phyloP scores from a whole-genome alignment of 345 rosid species.

The Salix brachista region DNA sequence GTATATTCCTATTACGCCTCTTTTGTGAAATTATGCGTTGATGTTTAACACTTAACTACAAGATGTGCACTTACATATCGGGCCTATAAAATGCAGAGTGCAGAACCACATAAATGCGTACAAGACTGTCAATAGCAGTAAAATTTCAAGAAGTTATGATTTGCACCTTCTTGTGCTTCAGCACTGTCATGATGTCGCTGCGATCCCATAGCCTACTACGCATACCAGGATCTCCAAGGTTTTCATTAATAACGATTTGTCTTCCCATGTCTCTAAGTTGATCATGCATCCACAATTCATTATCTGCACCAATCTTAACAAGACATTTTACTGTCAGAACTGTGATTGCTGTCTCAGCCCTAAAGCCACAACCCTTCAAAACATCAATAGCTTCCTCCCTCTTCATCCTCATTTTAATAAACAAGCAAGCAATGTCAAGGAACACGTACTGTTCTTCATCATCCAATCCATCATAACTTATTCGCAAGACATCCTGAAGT shows the following conservation, averaged over 20 bases:
- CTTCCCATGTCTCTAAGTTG: slow-evolving; percentile 76
- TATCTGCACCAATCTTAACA: slow-evolving; percentile 29
- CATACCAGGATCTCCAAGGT: slow-evolving; percentile 25
- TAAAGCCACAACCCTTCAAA: slow-evolving; percentile 56
- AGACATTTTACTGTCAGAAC: slow-evolving; percentile 55
- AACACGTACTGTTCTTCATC: slow-evolving; percentile 42
- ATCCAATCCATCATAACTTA: slow-evolving; percentile 57
- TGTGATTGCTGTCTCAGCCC: slow-evolving; percentile 41
- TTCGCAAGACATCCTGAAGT: slow-evolving; percentile 42
- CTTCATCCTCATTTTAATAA: slow-evolving; percentile 35
- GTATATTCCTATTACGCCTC: too few relatives aligned
- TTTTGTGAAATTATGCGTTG: too few relatives aligned
- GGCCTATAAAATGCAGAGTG: too few relatives aligned
- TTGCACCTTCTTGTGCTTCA: slow-evolving; percentile 41
- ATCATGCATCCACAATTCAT: slow-evolving; percentile 67
- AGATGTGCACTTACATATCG: too few relatives aligned
- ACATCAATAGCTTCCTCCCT: slow-evolving; percentile 47
- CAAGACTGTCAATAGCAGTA: background rate
- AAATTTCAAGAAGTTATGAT: background rate
- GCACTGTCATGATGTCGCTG: slow-evolving; percentile 35
- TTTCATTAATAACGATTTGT: slow-evolving; percentile 39
- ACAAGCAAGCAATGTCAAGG: slow-evolving; percentile 71
- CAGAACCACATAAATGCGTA: too few relatives aligned
- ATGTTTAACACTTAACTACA: too few relatives aligned
- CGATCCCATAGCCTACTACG: slow-evolving; percentile 66